These are phyloP conservation scores for Pleurotus eryngii DNA, from an alignment of 768 basidiomycete genomes.

Conservation along the genomic window DNA sequence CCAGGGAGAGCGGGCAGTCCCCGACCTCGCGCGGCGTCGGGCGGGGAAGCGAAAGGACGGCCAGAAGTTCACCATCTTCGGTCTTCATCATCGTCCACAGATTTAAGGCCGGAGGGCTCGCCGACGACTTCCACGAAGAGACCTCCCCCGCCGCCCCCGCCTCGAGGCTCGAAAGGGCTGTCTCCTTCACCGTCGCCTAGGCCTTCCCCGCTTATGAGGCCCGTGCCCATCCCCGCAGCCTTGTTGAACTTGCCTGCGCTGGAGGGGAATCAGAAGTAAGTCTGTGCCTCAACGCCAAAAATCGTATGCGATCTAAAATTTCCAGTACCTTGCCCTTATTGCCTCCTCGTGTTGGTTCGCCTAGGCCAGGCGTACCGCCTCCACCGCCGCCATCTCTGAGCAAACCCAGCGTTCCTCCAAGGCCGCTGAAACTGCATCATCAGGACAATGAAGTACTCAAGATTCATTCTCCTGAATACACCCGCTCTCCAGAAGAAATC, in stretches of 20 bases:
- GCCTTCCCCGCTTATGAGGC: slow-evolving; percentile 50
- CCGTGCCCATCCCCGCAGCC: slow-evolving; percentile 38
- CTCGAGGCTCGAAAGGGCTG: slow-evolving; percentile 28
- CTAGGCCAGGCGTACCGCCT: slow-evolving; percentile 9
- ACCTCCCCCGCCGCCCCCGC: slow-evolving; percentile 61
- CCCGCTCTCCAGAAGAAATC: background rate
- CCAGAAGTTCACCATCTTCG: slow-evolving; percentile 33
- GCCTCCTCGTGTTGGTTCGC: background rate
- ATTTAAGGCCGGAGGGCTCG: slow-evolving; percentile 32
- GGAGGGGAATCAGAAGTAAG: slow-evolving; percentile 1
- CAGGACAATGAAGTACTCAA: slow-evolving; percentile 7
- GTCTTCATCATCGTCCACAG: slow-evolving; percentile 50
- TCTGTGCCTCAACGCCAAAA: slow-evolving; percentile 17
- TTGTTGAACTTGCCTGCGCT: slow-evolving; percentile 8
- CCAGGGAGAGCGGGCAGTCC: slow-evolving; percentile 31
- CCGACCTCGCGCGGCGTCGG: slow-evolving; percentile 36
- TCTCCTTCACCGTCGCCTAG: slow-evolving; percentile 38
- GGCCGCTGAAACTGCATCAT: slow-evolving; percentile 12
- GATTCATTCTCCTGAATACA: background rate
- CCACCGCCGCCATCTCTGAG: slow-evolving; percentile 7
- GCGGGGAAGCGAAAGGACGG: slow-evolving; percentile 25
- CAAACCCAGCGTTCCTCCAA: slow-evolving; percentile 24
- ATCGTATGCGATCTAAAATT: background rate
- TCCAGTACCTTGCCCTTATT: background rate
- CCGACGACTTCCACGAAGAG: slow-evolving; percentile 37